Conservation (phyloP, 768 basidiomycete genomes). For the Lactifluus pinguis region DNA sequence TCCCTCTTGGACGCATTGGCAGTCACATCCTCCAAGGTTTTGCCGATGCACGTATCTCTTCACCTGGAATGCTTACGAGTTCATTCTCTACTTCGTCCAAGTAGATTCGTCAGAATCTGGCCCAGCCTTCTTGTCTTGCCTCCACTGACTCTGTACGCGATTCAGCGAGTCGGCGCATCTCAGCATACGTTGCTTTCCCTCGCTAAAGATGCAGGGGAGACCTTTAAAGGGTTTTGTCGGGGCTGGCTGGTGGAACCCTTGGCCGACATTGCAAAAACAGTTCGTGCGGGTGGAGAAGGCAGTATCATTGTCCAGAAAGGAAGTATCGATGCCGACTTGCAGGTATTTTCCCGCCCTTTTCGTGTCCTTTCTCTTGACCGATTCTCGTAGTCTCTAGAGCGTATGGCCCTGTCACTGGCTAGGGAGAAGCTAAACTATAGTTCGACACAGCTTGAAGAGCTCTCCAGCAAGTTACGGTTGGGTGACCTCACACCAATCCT, state of each 20-base stretch:
- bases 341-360: constrained; percentile 37
- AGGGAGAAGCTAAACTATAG: constrained; percentile 67
- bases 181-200: constrained; percentile 49
- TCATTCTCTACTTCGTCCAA: constrained; percentile 52
- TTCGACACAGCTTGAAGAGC: constrained; percentile 49
- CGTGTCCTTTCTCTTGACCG: background rate
- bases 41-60: constrained; percentile 17
- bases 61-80: constrained; percentile 21
- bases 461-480: constrained; percentile 56
- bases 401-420: constrained; percentile 85
- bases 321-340: constrained; percentile 77
- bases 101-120: constrained; percentile 64
- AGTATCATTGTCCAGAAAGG: constrained; percentile 70
- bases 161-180: constrained; percentile 46
- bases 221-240: constrained; percentile 59
- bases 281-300: constrained; percentile 70
- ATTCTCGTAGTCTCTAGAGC: constrained; percentile 64
- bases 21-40: constrained; percentile 5
- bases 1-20: background rate
- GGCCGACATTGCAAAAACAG: constrained; percentile 71
- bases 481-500: constrained; percentile 87
- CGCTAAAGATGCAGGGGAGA: constrained; percentile 52
- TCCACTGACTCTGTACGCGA: constrained; percentile 46
- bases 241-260: constrained; percentile 86
- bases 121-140: constrained; percentile 74